phyloP scores from a whole-genome alignment of 202 grass and related monocot species.

The Miscanthus sacchariflorus region DNA sequence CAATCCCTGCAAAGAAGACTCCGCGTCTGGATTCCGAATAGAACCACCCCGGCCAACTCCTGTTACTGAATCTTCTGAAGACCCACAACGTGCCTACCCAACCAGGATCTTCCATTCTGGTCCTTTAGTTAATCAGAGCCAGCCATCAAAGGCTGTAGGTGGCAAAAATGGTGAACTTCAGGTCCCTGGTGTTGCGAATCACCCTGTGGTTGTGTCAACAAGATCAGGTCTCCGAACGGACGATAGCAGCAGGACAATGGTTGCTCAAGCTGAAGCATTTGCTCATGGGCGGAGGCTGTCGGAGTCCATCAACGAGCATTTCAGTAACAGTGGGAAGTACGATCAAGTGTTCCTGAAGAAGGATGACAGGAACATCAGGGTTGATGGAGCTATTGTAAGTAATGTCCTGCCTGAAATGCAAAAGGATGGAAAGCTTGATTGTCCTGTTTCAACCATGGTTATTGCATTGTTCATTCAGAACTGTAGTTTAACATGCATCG shows the following conservation, averaged over 20 bases:
- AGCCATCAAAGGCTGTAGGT: slow-evolving; percentile 53
- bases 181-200: slow-evolving; percentile 47
- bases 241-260: slow-evolving; percentile 32
- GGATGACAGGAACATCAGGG: slow-evolving; percentile 57
- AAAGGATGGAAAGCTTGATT: not conserved
- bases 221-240: slow-evolving; percentile 48
- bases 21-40: slow-evolving; percentile 92
- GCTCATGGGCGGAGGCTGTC: slow-evolving; percentile 69
- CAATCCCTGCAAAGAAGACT: slow-evolving; percentile 81
- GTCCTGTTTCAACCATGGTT: not conserved
- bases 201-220: slow-evolving; percentile 44
- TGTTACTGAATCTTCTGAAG: slow-evolving; percentile 57
- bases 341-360: slow-evolving; percentile 66
- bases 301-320: slow-evolving; percentile 70
- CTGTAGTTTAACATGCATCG: not conserved
- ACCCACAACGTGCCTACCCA: slow-evolving; percentile 52
- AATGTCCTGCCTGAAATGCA: not conserved
- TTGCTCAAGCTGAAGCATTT: slow-evolving; percentile 59
- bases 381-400: slow-evolving; percentile 75
- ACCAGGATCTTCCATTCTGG: slow-evolving; percentile 85
- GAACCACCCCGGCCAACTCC: slow-evolving; percentile 71
- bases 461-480: slow-evolving; percentile 13
- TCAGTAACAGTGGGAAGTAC: slow-evolving; percentile 62
- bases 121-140: slow-evolving; percentile 77
- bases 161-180: slow-evolving; percentile 58